phyloP scores from a whole-genome alignment of 2,329 filamentous ascomycete genomes.

The Exophiala sp. region DNA sequence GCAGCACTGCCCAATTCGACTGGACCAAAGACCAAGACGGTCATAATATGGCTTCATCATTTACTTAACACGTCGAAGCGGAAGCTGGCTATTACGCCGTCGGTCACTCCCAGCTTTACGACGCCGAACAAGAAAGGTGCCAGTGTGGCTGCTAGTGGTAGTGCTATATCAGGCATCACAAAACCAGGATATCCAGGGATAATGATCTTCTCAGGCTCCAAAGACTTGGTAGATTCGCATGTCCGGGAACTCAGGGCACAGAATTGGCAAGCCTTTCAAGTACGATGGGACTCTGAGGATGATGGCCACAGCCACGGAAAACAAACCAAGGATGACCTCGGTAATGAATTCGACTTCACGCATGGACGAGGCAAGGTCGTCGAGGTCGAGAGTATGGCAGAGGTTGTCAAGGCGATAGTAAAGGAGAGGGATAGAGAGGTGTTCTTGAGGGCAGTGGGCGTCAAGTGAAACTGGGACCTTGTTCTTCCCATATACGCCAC shows the following conservation, averaged over 20 bases:
- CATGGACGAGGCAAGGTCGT: constrained; percentile 16
- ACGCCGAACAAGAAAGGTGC: not conserved
- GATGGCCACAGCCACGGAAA: not conserved
- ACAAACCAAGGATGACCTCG: not conserved
- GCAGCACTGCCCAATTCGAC: not conserved
- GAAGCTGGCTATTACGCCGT: constrained; percentile 19
- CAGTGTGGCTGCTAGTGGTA: not conserved
- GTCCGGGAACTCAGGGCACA: constrained; percentile 21
- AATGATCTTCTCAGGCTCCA: constrained; percentile 21
- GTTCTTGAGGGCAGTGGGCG: constrained; percentile 18
- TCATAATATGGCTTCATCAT: constrained; percentile 28
- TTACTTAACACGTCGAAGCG: constrained; percentile 25
- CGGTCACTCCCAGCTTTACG: not conserved
- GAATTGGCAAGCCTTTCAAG: constrained; percentile 26
- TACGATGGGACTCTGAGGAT: constrained; percentile 19
- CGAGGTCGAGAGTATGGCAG: constrained; percentile 26
- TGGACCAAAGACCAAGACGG: constrained; percentile 15
- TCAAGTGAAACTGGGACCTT: constrained; percentile 13
- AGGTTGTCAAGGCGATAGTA: constrained; percentile 18
- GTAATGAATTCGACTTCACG: constrained; percentile 15
- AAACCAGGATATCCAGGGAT: constrained; percentile 27
- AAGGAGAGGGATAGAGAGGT: constrained; percentile 7
- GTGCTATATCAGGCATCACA: constrained; percentile 16
- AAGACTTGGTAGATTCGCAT: constrained; percentile 19
- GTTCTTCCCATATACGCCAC: too few species aligned